Evolutionary conservation across 1,139 yeast species (phyloP).

Genomic region (Debaryomyces udenii): DNA sequence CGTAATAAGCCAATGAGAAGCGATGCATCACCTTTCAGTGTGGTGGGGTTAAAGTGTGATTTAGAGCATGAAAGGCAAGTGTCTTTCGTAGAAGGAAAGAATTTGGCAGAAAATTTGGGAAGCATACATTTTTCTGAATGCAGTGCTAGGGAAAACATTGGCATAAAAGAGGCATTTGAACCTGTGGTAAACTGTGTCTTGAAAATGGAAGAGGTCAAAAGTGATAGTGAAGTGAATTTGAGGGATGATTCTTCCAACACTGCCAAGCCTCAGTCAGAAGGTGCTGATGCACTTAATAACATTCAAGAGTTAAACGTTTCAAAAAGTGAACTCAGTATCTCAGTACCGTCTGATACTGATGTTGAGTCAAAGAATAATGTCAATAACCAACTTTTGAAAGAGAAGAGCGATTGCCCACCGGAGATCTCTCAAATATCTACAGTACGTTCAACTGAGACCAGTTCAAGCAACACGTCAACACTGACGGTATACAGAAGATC

Average conservation of each 20-base stretch:
- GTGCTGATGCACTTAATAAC: no score
- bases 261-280: no score
- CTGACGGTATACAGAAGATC: no score
- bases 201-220: neutral
- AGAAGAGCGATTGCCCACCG: no score
- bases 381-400: no score
- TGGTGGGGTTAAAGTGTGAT: slow-evolving; percentile 41
- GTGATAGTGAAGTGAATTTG: neutral
- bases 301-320: no score
- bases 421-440: no score
- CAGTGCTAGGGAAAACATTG: slow-evolving; percentile 26
- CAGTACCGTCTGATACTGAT: no score
- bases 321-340: no score
- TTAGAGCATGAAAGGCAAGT: slow-evolving; percentile 29
- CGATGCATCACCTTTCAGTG: slow-evolving; percentile 31
- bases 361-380: no score
- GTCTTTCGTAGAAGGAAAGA: slow-evolving; percentile 30
- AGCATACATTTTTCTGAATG: slow-evolving; percentile 37
- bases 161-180: slow-evolving; percentile 32
- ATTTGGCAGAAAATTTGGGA: slow-evolving; percentile 28
- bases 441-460: no score
- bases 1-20: slow-evolving; percentile 23
- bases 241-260: neutral
- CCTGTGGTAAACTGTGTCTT: slow-evolving; percentile 25
- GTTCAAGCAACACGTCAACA: no score